These are phyloP conservation scores for Alternaria conjuncta DNA, from an alignment of 2,329 filamentous ascomycete species.

Conservation along the genomic window DNA sequence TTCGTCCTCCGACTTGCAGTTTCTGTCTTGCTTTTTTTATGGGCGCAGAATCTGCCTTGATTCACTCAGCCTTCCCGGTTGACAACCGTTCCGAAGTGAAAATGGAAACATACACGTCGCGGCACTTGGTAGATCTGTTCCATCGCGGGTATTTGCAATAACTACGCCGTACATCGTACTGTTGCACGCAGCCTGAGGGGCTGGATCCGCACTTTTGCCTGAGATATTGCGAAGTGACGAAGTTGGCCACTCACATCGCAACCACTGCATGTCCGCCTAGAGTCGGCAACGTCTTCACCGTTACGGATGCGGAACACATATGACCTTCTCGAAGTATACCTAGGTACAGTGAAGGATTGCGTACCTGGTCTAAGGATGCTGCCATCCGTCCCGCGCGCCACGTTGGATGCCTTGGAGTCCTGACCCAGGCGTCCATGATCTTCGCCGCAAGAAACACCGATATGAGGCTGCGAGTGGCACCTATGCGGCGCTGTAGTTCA, in stretches of 20 bases:
- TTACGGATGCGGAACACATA: not conserved
- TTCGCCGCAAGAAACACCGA: not conserved
- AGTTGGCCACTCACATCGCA: not conserved
- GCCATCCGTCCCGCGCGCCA: slow-evolving; percentile 5
- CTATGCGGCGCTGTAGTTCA: not conserved
- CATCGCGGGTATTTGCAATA: not conserved
- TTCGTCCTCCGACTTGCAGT: not conserved
- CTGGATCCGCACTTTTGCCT: not conserved
- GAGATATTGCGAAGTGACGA: not conserved
- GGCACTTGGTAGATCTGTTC: not conserved
- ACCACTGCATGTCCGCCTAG: not conserved
- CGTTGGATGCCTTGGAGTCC: slow-evolving; percentile 12
- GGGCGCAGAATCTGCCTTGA: not conserved
- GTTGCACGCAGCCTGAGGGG: no score
- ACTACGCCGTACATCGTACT: not conserved
- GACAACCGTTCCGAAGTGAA: not conserved
- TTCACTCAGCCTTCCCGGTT: not conserved
- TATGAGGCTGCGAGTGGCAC: not conserved
- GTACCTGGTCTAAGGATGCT: not conserved
- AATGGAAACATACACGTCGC: not conserved
- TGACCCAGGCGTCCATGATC: slow-evolving; percentile 2
- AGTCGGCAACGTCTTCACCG: not conserved
- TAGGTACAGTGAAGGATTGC: not conserved
- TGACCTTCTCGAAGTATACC: not conserved
- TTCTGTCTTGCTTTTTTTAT: not conserved